Base-by-base conservation (phyloP, 345 rosid genomes). In the Lagerstroemia speciosa region DNA sequence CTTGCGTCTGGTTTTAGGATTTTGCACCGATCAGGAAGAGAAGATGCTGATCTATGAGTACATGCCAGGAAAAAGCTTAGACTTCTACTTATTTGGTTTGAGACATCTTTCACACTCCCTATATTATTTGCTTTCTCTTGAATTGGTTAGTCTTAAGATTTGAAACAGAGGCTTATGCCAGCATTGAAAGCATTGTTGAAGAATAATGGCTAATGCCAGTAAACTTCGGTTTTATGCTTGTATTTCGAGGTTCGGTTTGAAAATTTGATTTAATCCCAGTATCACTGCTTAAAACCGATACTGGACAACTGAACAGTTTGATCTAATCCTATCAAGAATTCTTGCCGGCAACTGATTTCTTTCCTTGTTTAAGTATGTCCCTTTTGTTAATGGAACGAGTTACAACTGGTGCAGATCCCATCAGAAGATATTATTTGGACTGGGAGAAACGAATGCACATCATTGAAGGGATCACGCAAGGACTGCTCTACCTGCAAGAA, bases 401-500 rank as follows among this genome's bases (percentile, higher is more conserved):
- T 10, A 43, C 3, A 33, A 34, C 22, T 24, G 43, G 36, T 76
- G 67, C 69, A 83, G 87, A 83, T 31, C 77, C 77, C 0, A 43
- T 33, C 0, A 75, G 72, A 32, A 31, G 64, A 17, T 19, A 41
- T 19, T 17, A 6, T 0, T 67, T 81, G 62, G 80, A 81, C 50
- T 80, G 82, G 85, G 60, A 22, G 15, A 79, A 58, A 65, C 73
- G 82, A 0, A 75, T 76, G n/a, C 19, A 31, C 0, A 84, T 81
- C 38, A 79, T 79, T 55, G 82, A 80, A 74, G 84, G 85, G 34
- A 52, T 84, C 19, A 75, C 77, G 26, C 83, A 83, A 71, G 87
- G 85, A n/a, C 83, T 83, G 38, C 48, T 81, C 0, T 83, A 81
- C 67, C 85, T 81, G 24, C 83, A 84, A 66, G 85, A 84, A 52